Base-by-base conservation (phyloP, 805 yeast genomes). In the Phaffomyces opuntiae region DNA sequence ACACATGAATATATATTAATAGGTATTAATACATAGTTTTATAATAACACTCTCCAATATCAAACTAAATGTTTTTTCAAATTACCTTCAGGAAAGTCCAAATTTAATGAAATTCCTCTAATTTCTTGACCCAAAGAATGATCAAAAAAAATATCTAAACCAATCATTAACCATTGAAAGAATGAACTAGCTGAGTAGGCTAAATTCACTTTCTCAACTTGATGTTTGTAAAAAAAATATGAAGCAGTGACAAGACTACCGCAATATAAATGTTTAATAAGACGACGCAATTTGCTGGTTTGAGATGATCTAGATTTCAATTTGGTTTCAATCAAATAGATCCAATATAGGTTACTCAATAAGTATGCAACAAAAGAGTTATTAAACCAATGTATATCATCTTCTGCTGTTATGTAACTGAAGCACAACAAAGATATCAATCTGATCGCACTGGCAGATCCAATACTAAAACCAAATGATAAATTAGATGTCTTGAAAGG, bases 141-240 rank as follows among this genome's bases (percentile, higher is more conserved):
- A 31, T 53, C 57, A 38, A 48, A 52, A 13, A 27, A 40, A 12
- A 49, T 44, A 33, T 52, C 57, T 3, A 48, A 13, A 2, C 29
- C 40, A 7, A 52, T 36, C 27, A 48, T 19, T 0, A 31, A 2
- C 57, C 57, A 53, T 24, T 53, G 57, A 21, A 47, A 50, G 3
- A 53, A 27, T 2, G 55, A 39, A 21, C 57, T 52, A 9, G 49
- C 14, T 0, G 55, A 50, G 36, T 52, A 53, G 3, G 51, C 50
- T 36, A 39, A 50, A 5, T 33, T 32, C 4, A 27, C 26, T 8
- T 49, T 40, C 16, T 50, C 51, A 21, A 52, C 49, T 31, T 53
- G 57, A 35, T 53, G 57, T 17, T 43, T 49, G 31, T 50, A 52
- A 24, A 48, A 53, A 35, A 48, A 42, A 9, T 44, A 21, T 1